phyloP scores from a whole-genome alignment of 164 flowering plant genomes.

The Annona cherimola region DNA sequence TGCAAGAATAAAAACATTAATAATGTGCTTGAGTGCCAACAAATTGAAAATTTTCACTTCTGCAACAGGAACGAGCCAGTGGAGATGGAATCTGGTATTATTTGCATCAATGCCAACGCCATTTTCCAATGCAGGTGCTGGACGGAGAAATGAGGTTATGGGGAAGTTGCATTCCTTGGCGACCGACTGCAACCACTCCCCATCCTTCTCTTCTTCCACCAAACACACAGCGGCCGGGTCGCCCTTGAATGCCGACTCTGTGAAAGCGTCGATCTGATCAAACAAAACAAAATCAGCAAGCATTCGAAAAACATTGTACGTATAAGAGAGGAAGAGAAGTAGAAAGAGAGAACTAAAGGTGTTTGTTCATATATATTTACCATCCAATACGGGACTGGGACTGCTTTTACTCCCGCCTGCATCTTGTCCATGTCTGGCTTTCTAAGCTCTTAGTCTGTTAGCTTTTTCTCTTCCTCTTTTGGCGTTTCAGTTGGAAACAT shows the following conservation, averaged over 20 bases:
- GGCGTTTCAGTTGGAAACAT: too few species aligned
- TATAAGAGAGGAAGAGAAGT: not conserved
- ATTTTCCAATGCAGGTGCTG: constrained; percentile 3
- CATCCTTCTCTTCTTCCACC: constrained; percentile 63
- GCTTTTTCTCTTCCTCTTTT: too few species aligned
- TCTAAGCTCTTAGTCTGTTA: too few species aligned
- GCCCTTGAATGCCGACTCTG: constrained; percentile 65
- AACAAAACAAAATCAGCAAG: not conserved
- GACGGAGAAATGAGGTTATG: constrained; percentile 57
- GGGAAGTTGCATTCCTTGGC: constrained; percentile 74
- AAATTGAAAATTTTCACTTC: constrained; percentile 58
- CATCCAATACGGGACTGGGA: constrained; percentile 47
- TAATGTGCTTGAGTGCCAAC: too few species aligned
- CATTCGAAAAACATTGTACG: not conserved
- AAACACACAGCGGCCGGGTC: constrained; percentile 84
- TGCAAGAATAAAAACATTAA: too few species aligned
- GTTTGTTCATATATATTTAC: constrained; percentile 31
- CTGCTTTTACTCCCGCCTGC: too few species aligned
- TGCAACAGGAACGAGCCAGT: constrained; percentile 81
- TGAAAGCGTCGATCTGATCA: constrained; percentile 72
- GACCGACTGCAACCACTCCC: constrained; percentile 59
- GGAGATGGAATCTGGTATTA: constrained; percentile 47
- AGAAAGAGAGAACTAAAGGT: not conserved
- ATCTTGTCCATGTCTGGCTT: too few species aligned
- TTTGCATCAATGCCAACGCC: not conserved